Conservation (phyloP, 345 rosid genomes). For the Lepidium africanum region DNA sequence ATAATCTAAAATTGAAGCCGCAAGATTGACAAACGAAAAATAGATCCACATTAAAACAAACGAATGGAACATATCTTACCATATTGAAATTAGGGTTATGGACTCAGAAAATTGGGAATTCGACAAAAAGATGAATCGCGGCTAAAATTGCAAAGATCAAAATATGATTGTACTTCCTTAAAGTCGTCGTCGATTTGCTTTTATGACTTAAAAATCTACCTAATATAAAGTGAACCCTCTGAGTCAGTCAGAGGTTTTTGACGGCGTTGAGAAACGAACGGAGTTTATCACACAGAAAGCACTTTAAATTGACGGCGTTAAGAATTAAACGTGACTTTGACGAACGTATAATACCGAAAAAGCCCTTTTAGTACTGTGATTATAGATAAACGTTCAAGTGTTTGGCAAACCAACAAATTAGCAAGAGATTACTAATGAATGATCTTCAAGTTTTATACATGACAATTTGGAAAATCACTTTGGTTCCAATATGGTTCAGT, state of each 20-base stretch:
- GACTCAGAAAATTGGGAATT: conserved; percentile 12
- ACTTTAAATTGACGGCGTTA: not conserved
- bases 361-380: not conserved
- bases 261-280: not conserved
- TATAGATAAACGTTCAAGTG: not conserved
- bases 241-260: not conserved
- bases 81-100: conserved; percentile 19
- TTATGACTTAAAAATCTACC: not conserved
- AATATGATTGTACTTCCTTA: not conserved
- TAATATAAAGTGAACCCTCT: not conserved
- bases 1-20: not conserved
- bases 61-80: conserved; percentile 14
- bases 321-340: conserved; percentile 1
- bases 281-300: not conserved
- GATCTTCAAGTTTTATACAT: conserved; percentile 1
- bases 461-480: conserved; percentile 9
- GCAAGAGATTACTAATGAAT: not conserved
- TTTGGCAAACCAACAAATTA: not conserved
- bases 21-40: not conserved
- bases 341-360: not conserved
- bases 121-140: not conserved
- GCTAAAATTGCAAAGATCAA: not conserved
- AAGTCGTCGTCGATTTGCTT: conserved; percentile 9
- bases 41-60: not conserved
- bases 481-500: not conserved